phyloP scores from a whole-genome alignment of 2,329 filamentous ascomycete genomes.

The Neoarthrinium moseri region DNA sequence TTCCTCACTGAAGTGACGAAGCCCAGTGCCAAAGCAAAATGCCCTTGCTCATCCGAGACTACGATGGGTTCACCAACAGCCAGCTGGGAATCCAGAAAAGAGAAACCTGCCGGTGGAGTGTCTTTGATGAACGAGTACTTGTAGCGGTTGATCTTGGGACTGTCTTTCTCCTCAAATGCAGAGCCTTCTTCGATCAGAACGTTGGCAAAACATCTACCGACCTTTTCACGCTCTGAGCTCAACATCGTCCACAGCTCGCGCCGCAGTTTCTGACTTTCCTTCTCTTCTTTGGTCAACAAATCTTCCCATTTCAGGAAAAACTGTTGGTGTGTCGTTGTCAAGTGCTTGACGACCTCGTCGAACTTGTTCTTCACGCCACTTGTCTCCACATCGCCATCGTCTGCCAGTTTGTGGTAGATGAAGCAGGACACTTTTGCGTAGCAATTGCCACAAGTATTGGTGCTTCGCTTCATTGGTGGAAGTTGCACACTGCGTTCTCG shows the following conservation, averaged over 20 bases:
- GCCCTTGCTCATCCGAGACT: conserved; percentile 91
- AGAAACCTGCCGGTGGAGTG: conserved; percentile 60
- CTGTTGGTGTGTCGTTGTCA: conserved; percentile 70
- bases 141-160: conserved; percentile 86
- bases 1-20: conserved; percentile 79
- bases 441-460: conserved; percentile 79
- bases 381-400: conserved; percentile 76
- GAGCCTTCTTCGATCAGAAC: conserved; percentile 81
- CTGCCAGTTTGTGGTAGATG: conserved; percentile 86
- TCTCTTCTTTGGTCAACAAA: conserved; percentile 90
- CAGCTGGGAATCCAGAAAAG: conserved; percentile 89
- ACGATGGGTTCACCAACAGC: conserved; percentile 87
- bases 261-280: conserved; percentile 80
- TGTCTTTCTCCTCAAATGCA: conserved; percentile 65
- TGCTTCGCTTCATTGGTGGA: conserved; percentile 81
- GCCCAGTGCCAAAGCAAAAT: conserved; percentile 91
- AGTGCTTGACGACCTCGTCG: conserved; percentile 73
- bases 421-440: conserved; percentile 92
- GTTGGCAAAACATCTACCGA: conserved; percentile 86
- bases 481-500: conserved; percentile 76
- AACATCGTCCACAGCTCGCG: conserved; percentile 96
- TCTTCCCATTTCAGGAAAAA: conserved; percentile 97
- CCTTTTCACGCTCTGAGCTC: conserved; percentile 80
- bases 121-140: conserved; percentile 82
- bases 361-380: conserved; percentile 83